Conservation (phyloP, 768 basidiomycete genomes). For the Tephrocybe sp. region DNA sequence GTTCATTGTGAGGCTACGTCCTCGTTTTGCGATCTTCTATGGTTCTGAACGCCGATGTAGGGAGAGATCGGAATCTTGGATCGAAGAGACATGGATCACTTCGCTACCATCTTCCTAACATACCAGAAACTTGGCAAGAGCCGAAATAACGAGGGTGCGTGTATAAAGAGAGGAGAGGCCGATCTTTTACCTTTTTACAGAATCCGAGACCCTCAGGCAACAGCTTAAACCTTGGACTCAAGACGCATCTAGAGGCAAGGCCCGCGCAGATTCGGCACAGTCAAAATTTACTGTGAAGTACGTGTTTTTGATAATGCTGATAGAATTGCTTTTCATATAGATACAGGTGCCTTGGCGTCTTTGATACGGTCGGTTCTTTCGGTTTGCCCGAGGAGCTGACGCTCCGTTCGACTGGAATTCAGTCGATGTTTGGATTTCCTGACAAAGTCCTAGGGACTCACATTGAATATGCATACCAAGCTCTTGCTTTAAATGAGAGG, state of each 20-base stretch:
- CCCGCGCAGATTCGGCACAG: constrained; percentile 45
- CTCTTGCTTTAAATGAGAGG: constrained; percentile 67
- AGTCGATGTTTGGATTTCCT: constrained; percentile 63
- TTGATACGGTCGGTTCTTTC: constrained; percentile 75
- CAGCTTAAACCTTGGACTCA: constrained; percentile 56
- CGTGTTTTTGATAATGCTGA: constrained; percentile 12
- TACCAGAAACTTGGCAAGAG: constrained; percentile 65
- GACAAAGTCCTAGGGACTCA: constrained; percentile 62
- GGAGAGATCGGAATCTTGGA: constrained; percentile 73
- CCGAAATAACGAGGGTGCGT: constrained; percentile 43
- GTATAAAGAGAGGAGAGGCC: neutral
- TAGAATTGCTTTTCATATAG: neutral
- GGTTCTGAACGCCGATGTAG: no score
- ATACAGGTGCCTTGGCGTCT: constrained; percentile 67
- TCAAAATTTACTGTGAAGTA: constrained; percentile 65
- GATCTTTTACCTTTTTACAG: neutral
- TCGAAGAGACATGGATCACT: constrained; percentile 70
- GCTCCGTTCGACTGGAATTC: constrained; percentile 39
- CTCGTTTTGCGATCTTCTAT: no score
- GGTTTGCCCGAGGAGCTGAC: constrained; percentile 70
- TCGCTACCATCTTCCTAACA: constrained; percentile 59
- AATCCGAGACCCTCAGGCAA: constrained; percentile 30
- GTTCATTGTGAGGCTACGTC: constrained; percentile 68
- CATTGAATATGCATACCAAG: constrained; percentile 65
- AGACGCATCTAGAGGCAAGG: constrained; percentile 51